A percentile compares a stretch with the other conserved stretches of the same genome.
phyloP scores from a whole-genome alignment of 441 rosid genomes.

The Adansonia madagascariensis region DNA sequence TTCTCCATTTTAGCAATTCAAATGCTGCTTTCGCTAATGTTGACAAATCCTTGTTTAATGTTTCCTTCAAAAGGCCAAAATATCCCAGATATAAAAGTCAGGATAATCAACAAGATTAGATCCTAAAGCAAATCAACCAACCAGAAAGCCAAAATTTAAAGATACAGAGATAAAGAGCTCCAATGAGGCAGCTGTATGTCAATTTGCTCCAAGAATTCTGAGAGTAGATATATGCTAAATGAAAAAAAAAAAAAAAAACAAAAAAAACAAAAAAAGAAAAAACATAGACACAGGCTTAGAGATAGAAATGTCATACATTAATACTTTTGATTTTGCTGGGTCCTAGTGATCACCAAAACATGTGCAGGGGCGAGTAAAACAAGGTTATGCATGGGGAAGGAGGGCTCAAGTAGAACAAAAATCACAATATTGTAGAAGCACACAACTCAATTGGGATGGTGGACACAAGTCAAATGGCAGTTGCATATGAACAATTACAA shows the following conservation, averaged over 20 bases:
- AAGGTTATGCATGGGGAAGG: conserved; percentile 14
- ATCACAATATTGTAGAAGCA: conserved; percentile 10
- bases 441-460: neutral
- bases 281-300: conserved; percentile 2
- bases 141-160: neutral
- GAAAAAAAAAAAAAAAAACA: neutral
- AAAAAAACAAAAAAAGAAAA: neutral
- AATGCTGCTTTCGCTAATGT: conserved; percentile 95
- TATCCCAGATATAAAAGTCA: conserved; percentile 30
- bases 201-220: conserved; percentile 26
- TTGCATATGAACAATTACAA: neutral
- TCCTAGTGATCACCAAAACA: conserved; percentile 1
- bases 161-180: neutral
- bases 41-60: conserved; percentile 94
- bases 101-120: neutral
- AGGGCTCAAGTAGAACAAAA: conserved; percentile 7
- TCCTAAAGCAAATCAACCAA: neutral
- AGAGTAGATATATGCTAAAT: neutral
- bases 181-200: conserved; percentile 16
- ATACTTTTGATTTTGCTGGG: neutral
- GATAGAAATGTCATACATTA: neutral
- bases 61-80: conserved; percentile 64
- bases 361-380: neutral
- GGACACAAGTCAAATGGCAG: neutral
- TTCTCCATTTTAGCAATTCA: conserved; percentile 92